Percentiles rank a stretch among this genome's conserved stretches.
Evolutionary conservation across 371 early-diverging fungal genomes (phyloP).

Genomic region (Syncephalastrum contaminatum): DNA sequence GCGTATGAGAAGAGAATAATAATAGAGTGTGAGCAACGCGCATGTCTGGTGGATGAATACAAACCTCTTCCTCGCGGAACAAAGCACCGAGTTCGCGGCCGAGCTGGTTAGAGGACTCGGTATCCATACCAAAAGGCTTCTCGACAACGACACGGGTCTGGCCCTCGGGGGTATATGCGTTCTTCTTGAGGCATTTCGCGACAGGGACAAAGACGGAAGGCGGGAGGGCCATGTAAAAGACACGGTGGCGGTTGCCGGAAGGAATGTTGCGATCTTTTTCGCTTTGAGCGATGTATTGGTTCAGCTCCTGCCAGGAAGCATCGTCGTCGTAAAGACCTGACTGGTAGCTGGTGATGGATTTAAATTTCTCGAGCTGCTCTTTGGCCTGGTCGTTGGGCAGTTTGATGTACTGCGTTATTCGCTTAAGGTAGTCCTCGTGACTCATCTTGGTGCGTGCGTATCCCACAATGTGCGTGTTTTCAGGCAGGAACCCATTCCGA

Average conservation of each 20-base stretch:
- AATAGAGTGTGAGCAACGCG: neutral
- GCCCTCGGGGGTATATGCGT: slow-evolving; percentile 61
- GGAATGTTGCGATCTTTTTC: slow-evolving; percentile 38
- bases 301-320: slow-evolving; percentile 68
- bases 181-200: slow-evolving; percentile 72
- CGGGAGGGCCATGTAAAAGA: slow-evolving; percentile 96
- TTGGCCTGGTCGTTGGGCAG: slow-evolving; percentile 8
- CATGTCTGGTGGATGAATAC: neutral
- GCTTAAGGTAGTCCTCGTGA: slow-evolving; percentile 76
- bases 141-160: slow-evolving; percentile 88
- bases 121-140: slow-evolving; percentile 97
- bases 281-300: slow-evolving; percentile 51
- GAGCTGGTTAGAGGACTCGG: slow-evolving; percentile 75
- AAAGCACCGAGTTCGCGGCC: slow-evolving; percentile 66
- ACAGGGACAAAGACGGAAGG: slow-evolving; percentile 93
- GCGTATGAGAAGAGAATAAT: neutral
- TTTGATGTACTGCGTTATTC: slow-evolving; percentile 82
- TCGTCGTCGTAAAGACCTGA: slow-evolving; percentile 90
- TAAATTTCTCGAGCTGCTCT: slow-evolving; percentile 64
- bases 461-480: slow-evolving; percentile 81
- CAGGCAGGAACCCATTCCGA: slow-evolving; percentile 71
- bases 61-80: slow-evolving; percentile 81
- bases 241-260: slow-evolving; percentile 38
- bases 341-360: slow-evolving; percentile 78
- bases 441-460: slow-evolving; percentile 92